These are phyloP conservation scores for Linum lewisii DNA, from an alignment of 345 rosid genomes.

Conservation along the genomic window DNA sequence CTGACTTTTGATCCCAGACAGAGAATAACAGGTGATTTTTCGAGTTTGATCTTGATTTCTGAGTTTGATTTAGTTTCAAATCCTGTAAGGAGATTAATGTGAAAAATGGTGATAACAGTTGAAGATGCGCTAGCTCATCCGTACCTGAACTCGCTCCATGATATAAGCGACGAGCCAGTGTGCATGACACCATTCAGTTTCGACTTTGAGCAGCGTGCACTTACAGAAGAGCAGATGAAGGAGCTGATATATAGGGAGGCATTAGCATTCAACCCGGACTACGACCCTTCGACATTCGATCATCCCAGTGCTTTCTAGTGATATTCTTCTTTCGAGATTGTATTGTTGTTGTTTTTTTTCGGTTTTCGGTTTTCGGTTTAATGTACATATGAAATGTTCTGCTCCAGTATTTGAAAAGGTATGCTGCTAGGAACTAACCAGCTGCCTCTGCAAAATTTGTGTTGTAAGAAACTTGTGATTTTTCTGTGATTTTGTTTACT, in stretches of 20 bases:
- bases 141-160: constrained; percentile 49
- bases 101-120: constrained; percentile 24
- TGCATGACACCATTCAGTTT: constrained; percentile 63
- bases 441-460: no score
- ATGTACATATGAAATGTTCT: not conserved
- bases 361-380: not conserved
- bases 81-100: not conserved
- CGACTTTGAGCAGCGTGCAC: constrained; percentile 62
- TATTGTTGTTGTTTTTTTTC: not conserved
- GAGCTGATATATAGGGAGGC: constrained; percentile 75
- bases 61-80: no score
- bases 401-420: not conserved
- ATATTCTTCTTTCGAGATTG: not conserved
- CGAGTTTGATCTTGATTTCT: no score
- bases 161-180: constrained; percentile 64
- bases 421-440: not conserved
- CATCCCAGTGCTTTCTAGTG: constrained; percentile 12
- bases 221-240: constrained; percentile 67
- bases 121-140: constrained; percentile 86
- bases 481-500: no score
- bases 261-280: constrained; percentile 76
- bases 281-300: constrained; percentile 21
- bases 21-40: constrained; percentile 66
- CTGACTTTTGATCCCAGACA: constrained; percentile 68
- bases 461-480: no score